Conservation (phyloP, 805 yeast genomes). For the Ogataea haglerorum region DNA sequence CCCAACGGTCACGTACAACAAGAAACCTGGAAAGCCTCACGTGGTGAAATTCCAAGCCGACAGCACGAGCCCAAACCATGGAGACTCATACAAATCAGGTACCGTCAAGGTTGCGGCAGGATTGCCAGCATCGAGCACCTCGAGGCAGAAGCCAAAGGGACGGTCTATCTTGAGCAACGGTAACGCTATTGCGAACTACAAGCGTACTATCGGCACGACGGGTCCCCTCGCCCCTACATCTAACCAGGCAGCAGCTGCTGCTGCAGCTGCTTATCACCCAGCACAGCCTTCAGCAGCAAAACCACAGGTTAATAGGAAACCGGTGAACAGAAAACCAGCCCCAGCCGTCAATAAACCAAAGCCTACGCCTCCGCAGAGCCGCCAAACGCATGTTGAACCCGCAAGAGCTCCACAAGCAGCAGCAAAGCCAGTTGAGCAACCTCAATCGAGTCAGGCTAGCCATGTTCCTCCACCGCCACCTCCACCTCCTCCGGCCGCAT, state of each 20-base stretch:
- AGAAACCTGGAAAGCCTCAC: slow-evolving; percentile 82
- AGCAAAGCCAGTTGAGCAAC: not conserved
- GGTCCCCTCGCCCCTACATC: slow-evolving; percentile 24
- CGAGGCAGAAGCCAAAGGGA: slow-evolving; percentile 75
- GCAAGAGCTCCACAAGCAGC: not conserved
- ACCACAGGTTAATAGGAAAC: slow-evolving; percentile 30
- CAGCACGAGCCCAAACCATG: slow-evolving; percentile 56
- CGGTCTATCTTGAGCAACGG: slow-evolving; percentile 27
- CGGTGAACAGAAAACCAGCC: slow-evolving; percentile 22
- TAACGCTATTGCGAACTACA: slow-evolving; percentile 27
- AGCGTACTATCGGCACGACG: slow-evolving; percentile 17
- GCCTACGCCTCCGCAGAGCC: slow-evolving; percentile 24
- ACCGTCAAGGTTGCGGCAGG: slow-evolving; percentile 81
- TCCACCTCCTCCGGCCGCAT: slow-evolving; percentile 75
- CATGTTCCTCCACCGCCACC: slow-evolving; percentile 45
- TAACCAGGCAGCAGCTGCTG: slow-evolving; percentile 30
- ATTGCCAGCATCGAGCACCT: slow-evolving; percentile 64
- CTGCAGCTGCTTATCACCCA: slow-evolving; percentile 41
- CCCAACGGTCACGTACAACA: slow-evolving; percentile 73
- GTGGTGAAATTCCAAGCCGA: slow-evolving; percentile 66
- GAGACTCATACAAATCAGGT: slow-evolving; percentile 85
- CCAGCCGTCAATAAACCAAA: slow-evolving; percentile 26
- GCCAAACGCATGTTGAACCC: slow-evolving; percentile 7
- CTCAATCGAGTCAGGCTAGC: slow-evolving; percentile 9
- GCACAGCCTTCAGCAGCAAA: slow-evolving; percentile 17